Conservation (phyloP, 2,329 filamentous ascomycete species). For the Ploettnerulaceae sp. region DNA sequence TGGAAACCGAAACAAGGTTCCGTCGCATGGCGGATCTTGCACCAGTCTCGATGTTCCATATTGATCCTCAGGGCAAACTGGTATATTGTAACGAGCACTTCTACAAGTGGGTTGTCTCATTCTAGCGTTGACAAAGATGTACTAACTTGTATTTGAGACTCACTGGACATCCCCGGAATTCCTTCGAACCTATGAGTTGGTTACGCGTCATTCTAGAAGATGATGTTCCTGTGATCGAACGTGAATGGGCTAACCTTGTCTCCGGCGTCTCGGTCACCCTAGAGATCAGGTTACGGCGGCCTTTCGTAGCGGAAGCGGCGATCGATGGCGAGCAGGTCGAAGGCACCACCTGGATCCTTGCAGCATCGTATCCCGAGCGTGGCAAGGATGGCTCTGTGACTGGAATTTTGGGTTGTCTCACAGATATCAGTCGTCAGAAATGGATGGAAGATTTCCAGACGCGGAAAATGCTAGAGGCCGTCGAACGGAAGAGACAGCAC, state of each 20-base stretch:
- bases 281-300: constrained; percentile 26
- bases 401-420: constrained; percentile 23
- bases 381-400: constrained; percentile 16
- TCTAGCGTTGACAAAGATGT: neutral
- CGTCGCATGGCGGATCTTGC: constrained; percentile 68
- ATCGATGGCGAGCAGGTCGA: constrained; percentile 47
- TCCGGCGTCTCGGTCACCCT: constrained; percentile 20
- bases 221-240: constrained; percentile 20
- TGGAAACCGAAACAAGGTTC: constrained; percentile 58
- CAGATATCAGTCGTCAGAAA: constrained; percentile 24
- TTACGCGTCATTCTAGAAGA: constrained; percentile 16
- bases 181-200: constrained; percentile 37
- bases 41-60: constrained; percentile 70
- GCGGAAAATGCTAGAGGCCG: constrained; percentile 38
- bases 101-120: constrained; percentile 33
- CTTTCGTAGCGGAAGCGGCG: constrained; percentile 47
- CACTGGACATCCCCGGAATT: constrained; percentile 37
- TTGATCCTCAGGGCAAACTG: constrained; percentile 58
- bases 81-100: constrained; percentile 68
- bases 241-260: constrained; percentile 23
- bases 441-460: constrained; percentile 30
- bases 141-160: constrained; percentile 35
- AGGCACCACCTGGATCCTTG: constrained; percentile 27
- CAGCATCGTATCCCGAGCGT: constrained; percentile 24
- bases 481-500: constrained; percentile 62